Conservation (phyloP, 257 asterid genomes). For the Solanum corneliomulleri region DNA sequence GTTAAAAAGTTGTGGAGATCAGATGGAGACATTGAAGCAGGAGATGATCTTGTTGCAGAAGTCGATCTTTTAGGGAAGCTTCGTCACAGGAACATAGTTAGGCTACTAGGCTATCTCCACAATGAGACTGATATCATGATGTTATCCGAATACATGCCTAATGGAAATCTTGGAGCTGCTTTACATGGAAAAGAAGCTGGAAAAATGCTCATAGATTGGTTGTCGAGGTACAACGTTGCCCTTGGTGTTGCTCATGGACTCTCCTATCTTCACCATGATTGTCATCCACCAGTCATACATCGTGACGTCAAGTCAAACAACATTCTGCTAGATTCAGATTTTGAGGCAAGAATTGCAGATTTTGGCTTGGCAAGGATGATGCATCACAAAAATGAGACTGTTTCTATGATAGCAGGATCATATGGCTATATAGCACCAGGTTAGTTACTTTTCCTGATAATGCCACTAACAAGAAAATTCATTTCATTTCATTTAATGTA, state of each 20-base stretch:
- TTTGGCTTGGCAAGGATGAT: constrained; percentile 74
- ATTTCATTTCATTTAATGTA: too few species aligned
- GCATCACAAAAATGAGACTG: constrained; percentile 50
- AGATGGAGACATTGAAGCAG: constrained; percentile 42
- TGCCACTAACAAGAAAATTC: not conserved
- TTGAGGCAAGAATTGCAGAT: constrained; percentile 71
- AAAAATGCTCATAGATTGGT: constrained; percentile 61
- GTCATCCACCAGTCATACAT: constrained; percentile 68
- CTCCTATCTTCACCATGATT: constrained; percentile 74
- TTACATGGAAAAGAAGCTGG: constrained; percentile 49
- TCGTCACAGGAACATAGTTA: constrained; percentile 66
- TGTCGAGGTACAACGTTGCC: constrained; percentile 67
- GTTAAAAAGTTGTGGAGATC: constrained; percentile 69
- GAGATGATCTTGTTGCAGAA: constrained; percentile 54
- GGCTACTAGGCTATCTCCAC: constrained; percentile 58
- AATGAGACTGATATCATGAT: constrained; percentile 61
- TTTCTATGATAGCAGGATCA: constrained; percentile 82
- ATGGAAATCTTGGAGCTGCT: constrained; percentile 67
- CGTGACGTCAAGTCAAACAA: constrained; percentile 71
- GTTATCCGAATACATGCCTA: constrained; percentile 71
- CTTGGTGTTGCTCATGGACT: constrained; percentile 73
- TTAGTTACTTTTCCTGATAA: not conserved
- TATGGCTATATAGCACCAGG: constrained; percentile 94
- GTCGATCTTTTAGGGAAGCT: constrained; percentile 57
- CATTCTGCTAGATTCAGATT: constrained; percentile 48